Conservation (phyloP, 257 asterid genomes). For the Solanum stenotomum region DNA sequence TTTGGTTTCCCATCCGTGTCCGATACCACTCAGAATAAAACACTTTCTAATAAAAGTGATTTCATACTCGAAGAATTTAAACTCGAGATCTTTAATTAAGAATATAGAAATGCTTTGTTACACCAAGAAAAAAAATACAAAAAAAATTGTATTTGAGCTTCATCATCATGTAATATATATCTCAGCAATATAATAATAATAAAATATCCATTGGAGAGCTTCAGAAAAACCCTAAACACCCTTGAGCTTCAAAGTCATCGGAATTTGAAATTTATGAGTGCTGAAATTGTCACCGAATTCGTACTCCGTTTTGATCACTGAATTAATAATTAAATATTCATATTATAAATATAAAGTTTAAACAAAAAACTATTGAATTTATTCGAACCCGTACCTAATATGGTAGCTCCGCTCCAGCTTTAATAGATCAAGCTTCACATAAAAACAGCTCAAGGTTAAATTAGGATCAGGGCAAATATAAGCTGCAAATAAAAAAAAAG, state of each 20-base stretch:
- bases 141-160: not conserved
- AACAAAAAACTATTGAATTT: not conserved
- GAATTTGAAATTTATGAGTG: not conserved
- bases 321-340: not conserved
- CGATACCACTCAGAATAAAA: not conserved
- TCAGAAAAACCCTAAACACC: constrained; percentile 30
- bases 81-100: too few relatives aligned
- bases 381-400: not conserved
- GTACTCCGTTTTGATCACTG: not conserved
- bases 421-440: not conserved
- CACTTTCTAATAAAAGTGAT: not conserved
- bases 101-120: too few relatives aligned
- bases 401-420: not conserved
- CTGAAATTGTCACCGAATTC: not conserved
- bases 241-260: not conserved
- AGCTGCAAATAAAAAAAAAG: not conserved
- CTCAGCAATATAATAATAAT: not conserved
- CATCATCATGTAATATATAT: not conserved
- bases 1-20: not conserved
- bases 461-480: not conserved
- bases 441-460: not conserved
- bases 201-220: not conserved
- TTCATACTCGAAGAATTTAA: too few relatives aligned
- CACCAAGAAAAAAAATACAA: not conserved
- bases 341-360: not conserved